Base-by-base conservation (phyloP, 2,329 filamentous ascomycete genomes). In the Ampelomyces quisqualis region DNA sequence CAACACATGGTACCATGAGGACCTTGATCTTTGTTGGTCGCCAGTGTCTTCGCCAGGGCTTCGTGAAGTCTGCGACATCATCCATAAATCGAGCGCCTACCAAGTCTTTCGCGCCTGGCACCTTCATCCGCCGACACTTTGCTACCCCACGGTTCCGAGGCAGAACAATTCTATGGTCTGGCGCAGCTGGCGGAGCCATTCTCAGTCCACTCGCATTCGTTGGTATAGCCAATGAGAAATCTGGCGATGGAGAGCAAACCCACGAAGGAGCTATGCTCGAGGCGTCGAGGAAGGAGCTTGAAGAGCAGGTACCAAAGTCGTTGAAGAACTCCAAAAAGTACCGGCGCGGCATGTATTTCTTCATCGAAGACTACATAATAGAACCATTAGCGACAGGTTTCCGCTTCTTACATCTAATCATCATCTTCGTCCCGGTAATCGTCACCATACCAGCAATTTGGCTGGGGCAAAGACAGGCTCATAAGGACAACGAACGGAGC, bases 371-470 rank as follows among this genome's bases (percentile, higher is more conserved):
- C 1, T 88, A 83, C 60, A 69, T 91, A n/a, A 80, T 73, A 40
- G 93, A 98, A 68, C 91, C 93, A 0, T 67, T 96, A 18, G 90
- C 85, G 40, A 98, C 91, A 0, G 88, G 87, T 0, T 68, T 91
- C 32, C 80, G 93, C n/a, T 94, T 98, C 57, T 68, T 96, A 13
- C 88, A 96, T 62, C 75, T 98, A 4, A 81, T 88, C 33, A 68
- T 85, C 44, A 93, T 98, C 40, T 98, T 98, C 62, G 83, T 96
- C 14, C 93, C 93, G 0, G 90, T 98, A 28, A 82, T 98, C 38
- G 65, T 85, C 2, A 78, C 87, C 0, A 80, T 95, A 5, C 93
- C 93, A 0, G 77, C 76, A 0, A 82, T 95, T 42, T 96, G 88
- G 86, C 45, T 95, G 42, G 93, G 93, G 1, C 64, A 67, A 22